A percentile compares a stretch with the other conserved stretches of the same genome.
Conservation (phyloP, 306 rosid genomes). For the Ochetophila trinervis region DNA sequence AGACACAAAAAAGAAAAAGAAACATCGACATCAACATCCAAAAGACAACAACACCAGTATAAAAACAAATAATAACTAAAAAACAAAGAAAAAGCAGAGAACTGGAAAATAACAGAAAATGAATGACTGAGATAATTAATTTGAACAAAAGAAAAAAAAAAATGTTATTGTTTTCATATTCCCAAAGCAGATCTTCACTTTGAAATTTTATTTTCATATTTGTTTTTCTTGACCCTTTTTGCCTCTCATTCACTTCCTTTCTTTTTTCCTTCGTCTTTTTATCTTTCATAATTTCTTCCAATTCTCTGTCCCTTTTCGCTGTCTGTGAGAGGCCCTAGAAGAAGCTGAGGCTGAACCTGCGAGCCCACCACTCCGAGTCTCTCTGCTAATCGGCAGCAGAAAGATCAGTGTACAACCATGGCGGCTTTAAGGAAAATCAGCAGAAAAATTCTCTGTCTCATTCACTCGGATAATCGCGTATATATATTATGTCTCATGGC, state of each 20-base stretch:
- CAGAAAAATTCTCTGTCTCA: no score
- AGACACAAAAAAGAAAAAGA: no score
- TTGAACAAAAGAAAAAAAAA: no score
- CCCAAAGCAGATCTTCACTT: constrained; percentile 44
- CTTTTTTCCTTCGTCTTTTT: not conserved
- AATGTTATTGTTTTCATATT: constrained; percentile 31
- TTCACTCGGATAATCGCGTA: constrained; percentile 66
- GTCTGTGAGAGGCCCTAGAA: not conserved
- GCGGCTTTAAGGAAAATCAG: constrained; percentile 31
- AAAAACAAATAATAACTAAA: no score
- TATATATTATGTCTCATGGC: not conserved
- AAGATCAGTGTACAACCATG: constrained; percentile 21
- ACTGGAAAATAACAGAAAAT: no score
- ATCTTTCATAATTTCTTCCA: not conserved
- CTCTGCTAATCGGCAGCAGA: not conserved
- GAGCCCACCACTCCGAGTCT: not conserved
- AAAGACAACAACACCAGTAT: no score
- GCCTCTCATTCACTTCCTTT: not conserved
- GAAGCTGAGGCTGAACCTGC: not conserved
- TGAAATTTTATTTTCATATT: not conserved
- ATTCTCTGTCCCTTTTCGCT: not conserved
- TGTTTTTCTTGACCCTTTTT: constrained; percentile 1
- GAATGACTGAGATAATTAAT: no score
- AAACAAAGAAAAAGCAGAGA: no score
- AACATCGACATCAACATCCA: no score